phyloP scores from a whole-genome alignment of 2,329 filamentous ascomycete species.

The Claviceps sp. region DNA sequence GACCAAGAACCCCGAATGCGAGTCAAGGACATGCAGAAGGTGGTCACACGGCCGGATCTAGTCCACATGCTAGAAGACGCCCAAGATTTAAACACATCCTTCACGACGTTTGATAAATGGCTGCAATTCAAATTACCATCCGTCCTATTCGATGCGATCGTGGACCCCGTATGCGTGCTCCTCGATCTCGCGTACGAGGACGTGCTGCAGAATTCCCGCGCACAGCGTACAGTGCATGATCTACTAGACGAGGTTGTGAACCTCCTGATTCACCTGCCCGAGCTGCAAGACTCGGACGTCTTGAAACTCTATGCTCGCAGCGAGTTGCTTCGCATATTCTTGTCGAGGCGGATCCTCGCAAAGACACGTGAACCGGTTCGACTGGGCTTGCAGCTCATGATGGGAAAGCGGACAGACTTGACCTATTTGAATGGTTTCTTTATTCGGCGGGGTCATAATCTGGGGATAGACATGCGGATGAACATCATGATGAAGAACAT shows the following conservation, averaged over 20 bases:
- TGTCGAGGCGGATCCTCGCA: slow-evolving; percentile 23
- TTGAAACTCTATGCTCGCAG: slow-evolving; percentile 43
- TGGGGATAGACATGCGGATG: slow-evolving; percentile 57
- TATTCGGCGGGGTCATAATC: slow-evolving; percentile 53
- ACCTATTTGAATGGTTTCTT: slow-evolving; percentile 86
- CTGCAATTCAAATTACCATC: slow-evolving; percentile 65
- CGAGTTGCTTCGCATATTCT: slow-evolving; percentile 46
- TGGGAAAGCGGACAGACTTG: slow-evolving; percentile 56
- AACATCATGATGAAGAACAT: slow-evolving; percentile 62
- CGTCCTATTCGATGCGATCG: slow-evolving; percentile 59
- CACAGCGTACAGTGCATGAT: slow-evolving; percentile 52
- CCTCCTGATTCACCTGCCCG: slow-evolving; percentile 62
- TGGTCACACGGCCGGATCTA: slow-evolving; percentile 11
- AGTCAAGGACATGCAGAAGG: slow-evolving; percentile 9
- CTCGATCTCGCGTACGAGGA: slow-evolving; percentile 64
- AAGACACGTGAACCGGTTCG: slow-evolving; percentile 41
- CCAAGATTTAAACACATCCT: slow-evolving; percentile 11
- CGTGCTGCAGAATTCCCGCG: slow-evolving; percentile 51
- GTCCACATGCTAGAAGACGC: slow-evolving; percentile 10
- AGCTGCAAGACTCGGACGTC: slow-evolving; percentile 49
- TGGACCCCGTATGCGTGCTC: slow-evolving; percentile 71
- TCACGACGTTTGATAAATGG: slow-evolving; percentile 29
- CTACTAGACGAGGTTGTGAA: slow-evolving; percentile 61
- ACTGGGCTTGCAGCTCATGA: slow-evolving; percentile 54
- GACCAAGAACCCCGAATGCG: slow-evolving; percentile 8